phyloP scores from a whole-genome alignment of 768 basidiomycete genomes.

The Kwoniella dejecticola region DNA sequence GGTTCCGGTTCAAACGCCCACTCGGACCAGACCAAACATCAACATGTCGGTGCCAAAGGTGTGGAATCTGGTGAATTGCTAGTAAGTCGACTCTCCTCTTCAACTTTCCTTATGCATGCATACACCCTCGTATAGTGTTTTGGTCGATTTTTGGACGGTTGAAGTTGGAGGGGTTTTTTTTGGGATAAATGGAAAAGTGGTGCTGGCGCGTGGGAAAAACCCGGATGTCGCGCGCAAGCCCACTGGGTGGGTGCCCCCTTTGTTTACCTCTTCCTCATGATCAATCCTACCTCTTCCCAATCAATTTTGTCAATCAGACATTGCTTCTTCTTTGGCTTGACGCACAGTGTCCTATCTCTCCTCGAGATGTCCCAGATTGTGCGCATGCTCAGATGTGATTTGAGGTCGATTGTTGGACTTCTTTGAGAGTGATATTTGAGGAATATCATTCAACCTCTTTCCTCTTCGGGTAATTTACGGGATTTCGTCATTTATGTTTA shows the following conservation, averaged over 20 bases:
- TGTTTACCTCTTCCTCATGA: slow-evolving; percentile 3
- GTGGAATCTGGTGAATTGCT: slow-evolving; percentile 48
- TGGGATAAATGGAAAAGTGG: background rate
- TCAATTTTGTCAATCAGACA: background rate
- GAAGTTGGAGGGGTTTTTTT: slow-evolving; percentile 9
- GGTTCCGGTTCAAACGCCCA: slow-evolving; percentile 4
- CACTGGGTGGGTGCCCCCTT: too few species aligned
- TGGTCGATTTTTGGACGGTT: background rate
- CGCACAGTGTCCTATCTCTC: background rate
- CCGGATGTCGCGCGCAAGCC: slow-evolving; percentile 5
- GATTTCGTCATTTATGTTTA: slow-evolving; percentile 7
- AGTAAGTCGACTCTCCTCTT: slow-evolving; percentile 42
- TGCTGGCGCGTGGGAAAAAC: slow-evolving; percentile 13
- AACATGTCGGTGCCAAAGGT: slow-evolving; percentile 50
- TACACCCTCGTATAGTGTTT: slow-evolving; percentile 3
- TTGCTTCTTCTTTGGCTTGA: background rate
- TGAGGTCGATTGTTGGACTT: background rate
- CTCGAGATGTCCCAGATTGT: background rate
- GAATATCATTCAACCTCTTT: slow-evolving; percentile 14
- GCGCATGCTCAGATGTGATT: background rate
- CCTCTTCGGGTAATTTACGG: slow-evolving; percentile 17
- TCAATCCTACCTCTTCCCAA: background rate
- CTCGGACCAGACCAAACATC: slow-evolving; percentile 39
- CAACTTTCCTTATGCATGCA: slow-evolving; percentile 38
- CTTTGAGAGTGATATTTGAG: background rate